These are phyloP conservation scores for Gelatoporia subvermispora DNA, from an alignment of 768 basidiomycete species.

Conservation along the genomic window DNA sequence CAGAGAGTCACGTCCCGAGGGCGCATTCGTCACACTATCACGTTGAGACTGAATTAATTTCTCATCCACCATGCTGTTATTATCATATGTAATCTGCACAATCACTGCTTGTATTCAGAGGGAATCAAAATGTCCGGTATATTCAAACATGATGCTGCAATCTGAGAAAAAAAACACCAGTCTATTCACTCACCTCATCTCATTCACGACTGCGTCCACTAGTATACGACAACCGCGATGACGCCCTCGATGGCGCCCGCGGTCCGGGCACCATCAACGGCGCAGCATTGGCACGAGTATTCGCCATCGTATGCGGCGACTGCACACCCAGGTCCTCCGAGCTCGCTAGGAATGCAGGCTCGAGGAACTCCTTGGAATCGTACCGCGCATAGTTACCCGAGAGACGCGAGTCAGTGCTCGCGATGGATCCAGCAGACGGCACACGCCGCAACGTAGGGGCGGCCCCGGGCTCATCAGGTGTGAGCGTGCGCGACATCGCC, in stretches of 20 bases:
- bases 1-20: too few relatives aligned
- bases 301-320: slow-evolving; percentile 22
- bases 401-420: slow-evolving; percentile 18
- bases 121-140: too few relatives aligned
- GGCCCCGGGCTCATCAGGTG: slow-evolving; percentile 2
- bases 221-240: slow-evolving; percentile 16
- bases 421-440: slow-evolving; percentile 18
- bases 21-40: too few relatives aligned
- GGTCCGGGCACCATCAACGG: neutral
- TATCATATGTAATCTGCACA: too few relatives aligned
- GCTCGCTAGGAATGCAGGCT: slow-evolving; percentile 25
- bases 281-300: slow-evolving; percentile 19
- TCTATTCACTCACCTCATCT: neutral
- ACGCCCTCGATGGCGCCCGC: slow-evolving; percentile 5
- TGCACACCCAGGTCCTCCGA: slow-evolving; percentile 19
- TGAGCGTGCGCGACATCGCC: slow-evolving; percentile 15
- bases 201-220: slow-evolving; percentile 5
- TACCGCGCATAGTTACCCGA: slow-evolving; percentile 18
- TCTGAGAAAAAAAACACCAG: too few relatives aligned
- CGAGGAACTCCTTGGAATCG: slow-evolving; percentile 18
- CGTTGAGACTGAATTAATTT: too few relatives aligned
- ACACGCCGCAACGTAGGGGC: slow-evolving; percentile 12
- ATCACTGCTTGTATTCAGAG: too few relatives aligned
- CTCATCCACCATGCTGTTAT: too few relatives aligned
- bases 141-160: too few relatives aligned